These are phyloP conservation scores for Triglochin maritima DNA, from an alignment of 106 monocot genomes.

Conservation along the genomic window DNA sequence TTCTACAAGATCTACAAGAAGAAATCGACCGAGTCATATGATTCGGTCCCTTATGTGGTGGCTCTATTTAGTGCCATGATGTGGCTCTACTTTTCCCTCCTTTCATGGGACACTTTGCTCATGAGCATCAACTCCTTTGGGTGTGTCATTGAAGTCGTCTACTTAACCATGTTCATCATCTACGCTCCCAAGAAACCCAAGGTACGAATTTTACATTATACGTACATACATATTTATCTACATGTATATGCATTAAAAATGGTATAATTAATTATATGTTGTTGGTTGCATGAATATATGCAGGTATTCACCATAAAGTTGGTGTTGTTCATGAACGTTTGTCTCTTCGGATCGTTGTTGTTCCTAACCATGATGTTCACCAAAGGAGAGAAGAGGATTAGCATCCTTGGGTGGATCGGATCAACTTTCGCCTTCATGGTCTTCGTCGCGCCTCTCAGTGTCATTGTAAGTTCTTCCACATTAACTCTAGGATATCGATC, in stretches of 20 bases:
- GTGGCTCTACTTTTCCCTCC: constrained; percentile 13
- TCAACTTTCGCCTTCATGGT: constrained; percentile 12
- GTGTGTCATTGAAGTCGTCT: constrained; percentile 53
- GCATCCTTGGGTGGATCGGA: constrained; percentile 10
- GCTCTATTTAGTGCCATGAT: constrained; percentile 23
- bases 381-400: constrained; percentile 1
- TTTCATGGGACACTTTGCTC: constrained; percentile 31
- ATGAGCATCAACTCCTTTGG: constrained; percentile 64
- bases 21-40: constrained; percentile 14
- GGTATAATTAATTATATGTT: not conserved
- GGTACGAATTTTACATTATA: not conserved
- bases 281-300: not conserved
- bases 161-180: constrained; percentile 46
- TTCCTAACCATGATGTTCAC: constrained; percentile 19
- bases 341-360: constrained; percentile 32
- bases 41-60: constrained; percentile 15
- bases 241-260: not conserved
- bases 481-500: no score
- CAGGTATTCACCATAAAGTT: constrained; percentile 39
- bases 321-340: constrained; percentile 40
- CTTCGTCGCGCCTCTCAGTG: constrained; percentile 16
- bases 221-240: constrained; percentile 2
- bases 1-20: constrained; percentile 21
- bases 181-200: constrained; percentile 6
- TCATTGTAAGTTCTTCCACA: constrained; percentile 12